Evolutionary conservation across 2,329 filamentous ascomycete genomes (phyloP), one percentile per base, ranked within the genome.

Genomic region (Penicillium thymicola): DNA sequence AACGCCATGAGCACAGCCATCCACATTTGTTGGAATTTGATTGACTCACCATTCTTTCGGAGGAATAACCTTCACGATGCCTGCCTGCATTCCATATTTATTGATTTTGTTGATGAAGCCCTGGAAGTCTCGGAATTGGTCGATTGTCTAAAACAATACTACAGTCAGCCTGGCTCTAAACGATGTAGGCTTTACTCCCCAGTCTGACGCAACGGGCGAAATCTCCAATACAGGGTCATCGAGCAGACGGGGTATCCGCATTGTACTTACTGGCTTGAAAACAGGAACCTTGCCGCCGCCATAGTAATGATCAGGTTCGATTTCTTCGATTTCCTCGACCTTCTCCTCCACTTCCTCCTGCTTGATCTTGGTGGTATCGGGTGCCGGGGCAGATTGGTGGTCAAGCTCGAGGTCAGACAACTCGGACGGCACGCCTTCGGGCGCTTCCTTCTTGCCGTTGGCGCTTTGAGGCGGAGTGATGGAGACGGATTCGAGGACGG

Each of bases 21-120:
- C 42, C 38, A 25, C 21, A 45, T 27, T 28, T n/a, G 13, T 37
- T 46, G n/a, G 25, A 34, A 47, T 1, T 50, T 28, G n/a, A 42
- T 23, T n/a, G 38, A 76, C 82, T 75, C 85, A 94, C 94, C 94
- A 99, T 84, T 97, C 92, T 68, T 88, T 79, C 0, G 94, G 94
- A 28, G 94, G 92, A 51, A 97, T 88, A 57, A 99, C 89, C 77
- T 99, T 97, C 70, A 97, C 86, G 67, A 99, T 97, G 36, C 94
- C 94, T 23, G 92, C 94, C 76, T 91, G 90, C 94, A 99, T 99
- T 67, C 94, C 94, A 73, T 96, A 96, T 63, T 86, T 85, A 74
- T 99, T 90, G 60, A 99, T 85, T 75, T 90, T 92, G 70, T 87
- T 85, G 81, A 97, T 89, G 73, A 95, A 97, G 71, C 85, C 85